Evolutionary conservation across 2,329 filamentous ascomycete genomes (phyloP).

Genomic region (Beauveria sp.): DNA sequence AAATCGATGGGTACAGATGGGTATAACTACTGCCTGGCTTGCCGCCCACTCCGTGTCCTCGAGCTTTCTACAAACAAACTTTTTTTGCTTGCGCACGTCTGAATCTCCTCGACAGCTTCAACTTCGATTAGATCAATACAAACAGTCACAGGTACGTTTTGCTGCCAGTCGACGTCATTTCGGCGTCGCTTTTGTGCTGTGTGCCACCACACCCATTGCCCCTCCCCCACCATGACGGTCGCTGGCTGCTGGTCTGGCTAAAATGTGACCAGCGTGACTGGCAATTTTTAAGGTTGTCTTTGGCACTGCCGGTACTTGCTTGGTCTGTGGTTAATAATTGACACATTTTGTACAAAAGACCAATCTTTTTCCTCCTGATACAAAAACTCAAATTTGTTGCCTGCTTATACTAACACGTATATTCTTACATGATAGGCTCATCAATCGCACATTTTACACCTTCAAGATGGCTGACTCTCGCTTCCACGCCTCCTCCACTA

Average conservation of each 20-base stretch:
- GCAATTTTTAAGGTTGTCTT: neutral
- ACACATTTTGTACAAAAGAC: neutral
- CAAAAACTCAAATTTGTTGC: neutral
- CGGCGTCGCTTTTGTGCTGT: neutral
- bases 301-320: neutral
- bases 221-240: conserved; percentile 11
- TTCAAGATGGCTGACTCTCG: conserved; percentile 41
- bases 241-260: neutral
- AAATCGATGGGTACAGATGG: neutral
- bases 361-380: neutral
- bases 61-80: neutral
- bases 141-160: neutral
- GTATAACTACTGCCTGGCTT: conserved; percentile 2
- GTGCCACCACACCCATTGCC: neutral
- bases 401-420: neutral
- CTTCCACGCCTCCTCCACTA: conserved; percentile 71
- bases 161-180: neutral
- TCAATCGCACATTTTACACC: neutral
- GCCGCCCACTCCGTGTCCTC: neutral
- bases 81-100: neutral
- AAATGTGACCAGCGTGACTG: neutral
- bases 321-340: neutral
- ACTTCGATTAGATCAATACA: neutral
- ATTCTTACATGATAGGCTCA: neutral
- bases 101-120: neutral